Percentiles rank a stretch among this genome's conserved stretches.
phyloP scores from a whole-genome alignment of 2,329 filamentous ascomycete species.

The Simplicillium sp. region DNA sequence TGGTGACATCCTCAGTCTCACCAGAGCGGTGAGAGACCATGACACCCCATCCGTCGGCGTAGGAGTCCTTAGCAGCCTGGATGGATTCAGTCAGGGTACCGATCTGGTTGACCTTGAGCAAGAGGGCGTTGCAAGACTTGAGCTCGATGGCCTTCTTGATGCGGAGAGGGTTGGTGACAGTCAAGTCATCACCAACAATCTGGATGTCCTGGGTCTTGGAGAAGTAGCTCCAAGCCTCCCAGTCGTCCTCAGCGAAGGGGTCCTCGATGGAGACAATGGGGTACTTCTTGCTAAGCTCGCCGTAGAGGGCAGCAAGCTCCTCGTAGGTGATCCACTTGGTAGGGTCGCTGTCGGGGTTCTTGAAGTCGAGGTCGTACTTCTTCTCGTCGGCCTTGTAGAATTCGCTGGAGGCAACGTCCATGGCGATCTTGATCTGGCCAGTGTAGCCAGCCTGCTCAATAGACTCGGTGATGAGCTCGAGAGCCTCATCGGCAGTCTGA shows the following conservation, averaged over 20 bases:
- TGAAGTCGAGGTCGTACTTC: constrained; percentile 99
- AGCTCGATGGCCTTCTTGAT: constrained; percentile 99
- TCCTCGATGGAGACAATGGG: constrained; percentile 98
- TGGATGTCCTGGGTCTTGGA: constrained; percentile 98
- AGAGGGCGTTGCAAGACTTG: constrained; percentile 95
- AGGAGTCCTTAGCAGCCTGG: constrained; percentile 98
- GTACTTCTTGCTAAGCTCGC: constrained; percentile 83
- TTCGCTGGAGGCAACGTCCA: constrained; percentile 98
- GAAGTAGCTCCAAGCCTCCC: constrained; percentile 99
- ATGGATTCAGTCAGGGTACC: constrained; percentile 98
- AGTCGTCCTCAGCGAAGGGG: constrained; percentile 98
- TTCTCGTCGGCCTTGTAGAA: constrained; percentile 97
- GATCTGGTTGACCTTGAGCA: constrained; percentile 99
- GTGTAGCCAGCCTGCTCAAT: constrained; percentile 95
- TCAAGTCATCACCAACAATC: constrained; percentile 97
- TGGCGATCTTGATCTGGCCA: constrained; percentile 93
- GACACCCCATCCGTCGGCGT: constrained; percentile 91
- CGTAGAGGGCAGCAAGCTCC: constrained; percentile 88
- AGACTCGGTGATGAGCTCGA: constrained; percentile 88
- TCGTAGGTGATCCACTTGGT: constrained; percentile 99
- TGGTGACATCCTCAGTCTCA: constrained; percentile 99
- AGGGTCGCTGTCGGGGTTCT: constrained; percentile 96
- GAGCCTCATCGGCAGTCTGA: constrained; percentile 90
- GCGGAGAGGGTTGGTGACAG: constrained; percentile 95
- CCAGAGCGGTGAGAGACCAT: constrained; percentile 99